phyloP scores from a whole-genome alignment of 768 basidiomycete species.

The Leccinum barrowsii region DNA sequence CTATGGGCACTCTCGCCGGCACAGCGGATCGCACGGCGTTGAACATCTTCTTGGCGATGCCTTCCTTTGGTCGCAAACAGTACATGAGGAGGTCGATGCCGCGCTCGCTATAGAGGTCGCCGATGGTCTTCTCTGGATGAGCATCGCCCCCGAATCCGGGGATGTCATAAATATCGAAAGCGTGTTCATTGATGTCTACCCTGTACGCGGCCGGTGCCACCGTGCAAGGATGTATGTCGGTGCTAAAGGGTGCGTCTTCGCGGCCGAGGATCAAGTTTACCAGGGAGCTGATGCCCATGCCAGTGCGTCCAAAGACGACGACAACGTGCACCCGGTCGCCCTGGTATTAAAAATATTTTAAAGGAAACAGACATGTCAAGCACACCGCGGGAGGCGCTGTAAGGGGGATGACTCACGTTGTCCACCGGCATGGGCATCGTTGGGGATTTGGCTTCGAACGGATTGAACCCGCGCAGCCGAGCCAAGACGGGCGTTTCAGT shows the following conservation, averaged over 20 bases:
- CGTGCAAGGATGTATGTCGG: conserved; percentile 31
- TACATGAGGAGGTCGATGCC: conserved; percentile 32
- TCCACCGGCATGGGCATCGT: conserved; percentile 28
- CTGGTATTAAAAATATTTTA: conserved; percentile 6
- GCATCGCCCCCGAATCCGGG: conserved; percentile 26
- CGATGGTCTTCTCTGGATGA: conserved; percentile 23
- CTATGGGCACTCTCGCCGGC: conserved; percentile 36
- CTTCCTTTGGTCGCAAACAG: conserved; percentile 28
- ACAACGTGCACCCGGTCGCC: conserved; percentile 30
- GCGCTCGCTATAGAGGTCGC: conserved; percentile 29
- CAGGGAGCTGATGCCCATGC: conserved; percentile 31
- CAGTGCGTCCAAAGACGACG: conserved; percentile 33
- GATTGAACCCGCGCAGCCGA: conserved; percentile 25
- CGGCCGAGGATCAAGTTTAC: conserved; percentile 31
- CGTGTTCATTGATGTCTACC: conserved; percentile 28
- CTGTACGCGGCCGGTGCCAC: conserved; percentile 21
- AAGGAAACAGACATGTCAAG: background rate
- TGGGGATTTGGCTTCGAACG: conserved; percentile 20
- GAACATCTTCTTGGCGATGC: conserved; percentile 26
- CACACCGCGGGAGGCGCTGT: background rate
- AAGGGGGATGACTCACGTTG: conserved; percentile 21
- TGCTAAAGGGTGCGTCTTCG: conserved; percentile 32
- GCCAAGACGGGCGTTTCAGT: conserved; percentile 21
- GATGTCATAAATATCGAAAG: conserved; percentile 31
- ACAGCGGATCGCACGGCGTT: conserved; percentile 25